Percentiles rank a stretch among this genome's conserved stretches.
Evolutionary conservation across 768 basidiomycete species (phyloP).

Genomic region (Auricularia sp.): DNA sequence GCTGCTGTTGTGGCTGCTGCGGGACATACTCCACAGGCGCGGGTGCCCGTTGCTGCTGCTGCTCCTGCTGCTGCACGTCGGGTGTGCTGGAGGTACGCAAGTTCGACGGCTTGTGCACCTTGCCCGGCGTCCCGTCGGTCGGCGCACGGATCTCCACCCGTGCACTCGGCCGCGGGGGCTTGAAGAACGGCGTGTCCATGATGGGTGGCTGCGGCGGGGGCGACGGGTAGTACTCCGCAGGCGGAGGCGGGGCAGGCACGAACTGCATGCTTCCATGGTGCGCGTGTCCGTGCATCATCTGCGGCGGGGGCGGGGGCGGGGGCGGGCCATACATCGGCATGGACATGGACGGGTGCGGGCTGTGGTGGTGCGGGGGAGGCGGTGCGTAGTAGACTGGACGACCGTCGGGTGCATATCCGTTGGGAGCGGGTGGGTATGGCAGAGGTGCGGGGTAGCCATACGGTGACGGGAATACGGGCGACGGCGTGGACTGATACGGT

Average conservation of each 20-base stretch:
- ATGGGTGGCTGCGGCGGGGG: slow-evolving; percentile 51
- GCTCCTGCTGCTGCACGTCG: not conserved
- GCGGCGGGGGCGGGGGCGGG: slow-evolving; percentile 26
- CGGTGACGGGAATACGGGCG: slow-evolving; percentile 42
- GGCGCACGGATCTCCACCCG: slow-evolving; percentile 70
- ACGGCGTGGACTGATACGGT: slow-evolving; percentile 37
- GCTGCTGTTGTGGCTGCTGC: not conserved
- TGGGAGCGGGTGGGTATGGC: slow-evolving; percentile 46
- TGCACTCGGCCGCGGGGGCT: slow-evolving; percentile 59
- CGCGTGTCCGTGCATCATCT: too few species aligned
- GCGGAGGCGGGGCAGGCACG: slow-evolving; percentile 33
- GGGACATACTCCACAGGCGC: not conserved
- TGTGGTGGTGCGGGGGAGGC: slow-evolving; percentile 20
- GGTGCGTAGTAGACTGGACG: slow-evolving; percentile 55
- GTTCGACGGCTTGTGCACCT: not conserved
- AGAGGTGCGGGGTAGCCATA: slow-evolving; percentile 43
- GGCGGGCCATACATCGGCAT: slow-evolving; percentile 37
- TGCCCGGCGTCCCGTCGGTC: slow-evolving; percentile 18
- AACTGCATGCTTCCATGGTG: slow-evolving; percentile 27
- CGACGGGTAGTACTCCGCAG: slow-evolving; percentile 26
- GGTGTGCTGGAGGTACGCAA: not conserved
- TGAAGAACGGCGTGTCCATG: slow-evolving; percentile 58
- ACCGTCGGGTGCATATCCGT: slow-evolving; percentile 62
- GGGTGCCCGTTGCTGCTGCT: not conserved
- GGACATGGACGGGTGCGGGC: slow-evolving; percentile 18